A percentile compares a stretch with the other conserved stretches of the same genome.
These are phyloP conservation scores for Candida namnaoensis DNA, from an alignment of 805 yeast genomes.

Conservation along the genomic window DNA sequence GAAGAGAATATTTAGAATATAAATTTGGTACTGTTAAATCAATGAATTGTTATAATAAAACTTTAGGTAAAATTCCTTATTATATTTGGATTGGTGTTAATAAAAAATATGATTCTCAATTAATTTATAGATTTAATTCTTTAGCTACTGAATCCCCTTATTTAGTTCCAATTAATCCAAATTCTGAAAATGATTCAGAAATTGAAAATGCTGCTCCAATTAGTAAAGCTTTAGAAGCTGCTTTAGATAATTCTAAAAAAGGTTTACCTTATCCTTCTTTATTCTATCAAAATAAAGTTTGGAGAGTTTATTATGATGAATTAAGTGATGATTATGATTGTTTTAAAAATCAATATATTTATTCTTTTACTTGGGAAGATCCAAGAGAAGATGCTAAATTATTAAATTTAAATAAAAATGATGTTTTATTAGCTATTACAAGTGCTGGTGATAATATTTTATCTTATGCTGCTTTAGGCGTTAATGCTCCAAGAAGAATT, in stretches of 20 bases:
- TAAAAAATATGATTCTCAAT: slow-evolving; percentile 41
- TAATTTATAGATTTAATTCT: slow-evolving; percentile 49
- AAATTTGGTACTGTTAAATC: slow-evolving; percentile 76
- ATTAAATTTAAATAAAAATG: slow-evolving; percentile 49
- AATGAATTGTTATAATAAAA: slow-evolving; percentile 54
- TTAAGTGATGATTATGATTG: slow-evolving; percentile 57
- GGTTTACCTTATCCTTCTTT: slow-evolving; percentile 73
- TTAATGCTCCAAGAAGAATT: slow-evolving; percentile 65
- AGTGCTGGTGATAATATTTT: slow-evolving; percentile 82
- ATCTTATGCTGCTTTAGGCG: slow-evolving; percentile 56
- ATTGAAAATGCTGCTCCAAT: slow-evolving; percentile 23
- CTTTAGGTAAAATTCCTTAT: slow-evolving; percentile 70
- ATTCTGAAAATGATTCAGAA: slow-evolving; percentile 7
- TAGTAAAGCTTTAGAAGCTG: slow-evolving; percentile 75
- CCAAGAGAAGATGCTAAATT: slow-evolving; percentile 73
- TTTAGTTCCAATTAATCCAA: slow-evolving; percentile 44
- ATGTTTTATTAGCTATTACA: slow-evolving; percentile 74
- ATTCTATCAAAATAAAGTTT: slow-evolving; percentile 68
- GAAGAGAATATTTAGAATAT: slow-evolving; percentile 79
- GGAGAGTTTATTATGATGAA: slow-evolving; percentile 79
- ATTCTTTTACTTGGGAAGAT: slow-evolving; percentile 89
- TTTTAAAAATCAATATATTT: slow-evolving; percentile 72
- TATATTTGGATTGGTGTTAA: slow-evolving; percentile 79
- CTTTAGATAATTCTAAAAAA: slow-evolving; percentile 48
- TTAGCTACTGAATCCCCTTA: slow-evolving; percentile 80